Base-by-base conservation (phyloP, 1,284 basidiomycete species). In the Heliocybe sulcata region DNA sequence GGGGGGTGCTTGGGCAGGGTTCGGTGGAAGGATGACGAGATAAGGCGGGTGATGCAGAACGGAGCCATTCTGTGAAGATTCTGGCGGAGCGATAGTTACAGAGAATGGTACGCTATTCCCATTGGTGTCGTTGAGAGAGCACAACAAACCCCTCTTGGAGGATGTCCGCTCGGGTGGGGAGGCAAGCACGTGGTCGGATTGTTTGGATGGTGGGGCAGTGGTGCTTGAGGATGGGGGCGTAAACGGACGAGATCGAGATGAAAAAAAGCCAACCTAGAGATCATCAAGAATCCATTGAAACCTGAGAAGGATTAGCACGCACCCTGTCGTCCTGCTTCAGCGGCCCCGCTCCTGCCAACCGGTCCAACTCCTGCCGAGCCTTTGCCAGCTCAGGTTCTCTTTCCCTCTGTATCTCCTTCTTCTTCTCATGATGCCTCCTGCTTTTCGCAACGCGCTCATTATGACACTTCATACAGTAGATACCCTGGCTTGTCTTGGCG, bases 401-500 rank as follows among this genome's bases (percentile, higher is more conserved):
- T 62, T 85, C 83, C 63, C 79, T 82, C 48, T 64, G 63, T 20
- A 60, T 64, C 56, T 68, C 76, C 53, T 75, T 74, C 64, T 82
- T 81, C 26, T 76, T 79, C 72, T 98, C 93, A 1, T 92, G 89
- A 68, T 98, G 93, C 59, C 90, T 83, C 60, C 93, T 75, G 61
- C 93, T 94, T 60, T 92, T 83, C 27, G 93, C 93, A 66, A 98
- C 96, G 55, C 97, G 88, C 59, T 98, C 92, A 71, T 95, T 97
- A 69, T 99, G 97, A 65, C 96, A 99, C 54, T 85, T 85, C 95
- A 98, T 98, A 69, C 96, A 99, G 71, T 99, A 99, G 60, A 99
- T 98, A 51, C 97, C 96, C 65, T 98, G 93, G 59, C 87, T 92
- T 0, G 97, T 98, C 77, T 98, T 99, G 55, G 96, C 96, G 64